Evolutionary conservation across 805 yeast species (phyloP).

Genomic region (Wickerhamiella siamensis): DNA sequence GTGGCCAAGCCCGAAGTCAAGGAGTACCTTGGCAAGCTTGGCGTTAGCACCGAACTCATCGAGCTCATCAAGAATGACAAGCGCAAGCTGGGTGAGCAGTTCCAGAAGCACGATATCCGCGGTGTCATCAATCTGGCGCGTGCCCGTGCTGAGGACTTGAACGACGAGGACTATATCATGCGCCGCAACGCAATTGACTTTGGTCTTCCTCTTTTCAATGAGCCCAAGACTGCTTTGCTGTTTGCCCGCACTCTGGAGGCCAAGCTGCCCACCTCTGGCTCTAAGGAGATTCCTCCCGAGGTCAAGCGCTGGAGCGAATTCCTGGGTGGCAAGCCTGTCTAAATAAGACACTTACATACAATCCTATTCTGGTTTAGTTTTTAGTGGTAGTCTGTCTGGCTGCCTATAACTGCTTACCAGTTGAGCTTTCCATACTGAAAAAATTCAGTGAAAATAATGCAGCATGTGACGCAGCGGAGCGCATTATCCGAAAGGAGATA

Average conservation of each 20-base stretch:
- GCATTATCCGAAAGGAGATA: too few species aligned
- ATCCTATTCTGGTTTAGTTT: too few species aligned
- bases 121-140: slow-evolving; percentile 87
- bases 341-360: too few species aligned
- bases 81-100: slow-evolving; percentile 83
- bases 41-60: slow-evolving; percentile 44
- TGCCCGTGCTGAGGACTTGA: slow-evolving; percentile 70
- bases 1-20: slow-evolving; percentile 63
- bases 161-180: slow-evolving; percentile 91
- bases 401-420: too few species aligned
- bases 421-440: too few species aligned
- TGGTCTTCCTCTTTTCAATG: slow-evolving; percentile 91
- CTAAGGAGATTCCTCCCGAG: slow-evolving; percentile 56
- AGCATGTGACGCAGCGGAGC: too few species aligned
- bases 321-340: slow-evolving; percentile 81
- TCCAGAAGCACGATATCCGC: slow-evolving; percentile 70
- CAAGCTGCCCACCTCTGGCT: slow-evolving; percentile 45
- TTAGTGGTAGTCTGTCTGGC: too few species aligned
- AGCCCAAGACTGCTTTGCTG: slow-evolving; percentile 80
- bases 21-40: slow-evolving; percentile 39
- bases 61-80: slow-evolving; percentile 89
- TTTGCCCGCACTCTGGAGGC: slow-evolving; percentile 71
- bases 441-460: too few species aligned
- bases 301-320: slow-evolving; percentile 95
- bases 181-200: slow-evolving; percentile 98